Base-by-base conservation (phyloP, 2,329 filamentous ascomycete species). In the Ascomycota sp. region DNA sequence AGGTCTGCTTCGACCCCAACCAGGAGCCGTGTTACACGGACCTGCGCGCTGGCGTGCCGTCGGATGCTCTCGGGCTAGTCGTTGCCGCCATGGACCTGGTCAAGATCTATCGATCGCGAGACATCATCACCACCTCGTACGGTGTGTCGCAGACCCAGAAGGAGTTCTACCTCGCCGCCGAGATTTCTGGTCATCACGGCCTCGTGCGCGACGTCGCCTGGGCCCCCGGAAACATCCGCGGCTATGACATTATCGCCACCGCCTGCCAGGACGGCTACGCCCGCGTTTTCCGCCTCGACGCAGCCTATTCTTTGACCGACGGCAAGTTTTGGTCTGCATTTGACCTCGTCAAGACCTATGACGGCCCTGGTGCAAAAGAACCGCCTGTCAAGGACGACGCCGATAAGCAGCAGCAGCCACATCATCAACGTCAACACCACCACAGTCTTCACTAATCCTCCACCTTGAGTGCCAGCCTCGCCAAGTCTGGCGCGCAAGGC, bases 261-360 rank as follows among this genome's bases (percentile, higher is more conserved):
- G 86, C 83, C 3, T 89, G 81, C 47, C 91, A 91, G 50, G 89
- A 98, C 47, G 86, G 89, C 3, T 75, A 72, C 41, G 72, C 94
- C 25, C 68, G 86, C 25, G 76, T 98, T n/a, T 93, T 91, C 45
- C 73, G 86, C 41, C 51, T 92, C 12, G 69, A 74, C 23, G 77
- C 76, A 0, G 63, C 65, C 1, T 53, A 53, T 35, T 48, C 41
- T 37, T 53, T 44, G 36, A 56, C 50, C 35, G 64, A 55, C 41
- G 63, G 49, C 28, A 63, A 56, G 39, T 55, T 54, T 5, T 71
- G 61, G 65, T 56, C 61, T 5, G 47, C 51, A 6, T 44, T 51
- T 5, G 57, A 64, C 35, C 47, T 68, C 9, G 38, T 53, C 23
- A 58, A 52, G 25, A 46, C 49, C 11, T n/a, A n/a, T n/a, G 45